Conservation (phyloP, 495 filamentous ascomycete genomes). For the Hypomontagnella submonticulosa region DNA sequence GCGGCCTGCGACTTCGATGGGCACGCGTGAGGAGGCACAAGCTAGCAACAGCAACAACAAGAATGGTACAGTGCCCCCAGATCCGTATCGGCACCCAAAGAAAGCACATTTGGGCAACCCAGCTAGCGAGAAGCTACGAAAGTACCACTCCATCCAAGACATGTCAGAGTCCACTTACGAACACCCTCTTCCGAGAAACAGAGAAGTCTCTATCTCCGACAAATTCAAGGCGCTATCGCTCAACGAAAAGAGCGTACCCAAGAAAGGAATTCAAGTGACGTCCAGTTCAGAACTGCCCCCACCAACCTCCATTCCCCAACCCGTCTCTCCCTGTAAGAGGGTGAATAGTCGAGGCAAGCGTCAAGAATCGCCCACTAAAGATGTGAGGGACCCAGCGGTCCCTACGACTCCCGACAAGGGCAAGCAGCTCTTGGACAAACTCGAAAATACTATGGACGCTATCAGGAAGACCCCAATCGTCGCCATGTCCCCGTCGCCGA, state of each 20-base stretch:
- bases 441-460: conserved; percentile 22
- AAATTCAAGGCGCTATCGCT: conserved; percentile 49
- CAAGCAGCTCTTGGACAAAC: conserved; percentile 17
- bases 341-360: not conserved
- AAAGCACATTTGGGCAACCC: conserved; percentile 34
- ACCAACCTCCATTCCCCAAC: conserved; percentile 10
- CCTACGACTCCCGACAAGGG: conserved; percentile 40
- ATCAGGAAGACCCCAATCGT: conserved; percentile 23
- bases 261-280: conserved; percentile 54
- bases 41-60: conserved; percentile 40
- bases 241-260: conserved; percentile 21
- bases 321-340: conserved; percentile 15
- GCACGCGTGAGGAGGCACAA: conserved; percentile 53
- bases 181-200: conserved; percentile 23
- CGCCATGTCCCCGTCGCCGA: conserved; percentile 51
- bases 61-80: conserved; percentile 73
- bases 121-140: conserved; percentile 43
- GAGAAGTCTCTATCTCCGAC: conserved; percentile 48
- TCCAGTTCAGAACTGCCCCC: conserved; percentile 35
- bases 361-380: conserved; percentile 10
- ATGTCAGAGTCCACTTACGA: conserved; percentile 27
- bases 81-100: conserved; percentile 42
- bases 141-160: conserved; percentile 45
- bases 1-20: conserved; percentile 71
- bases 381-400: conserved; percentile 48